phyloP scores from a whole-genome alignment of 2,329 filamentous ascomycete species.

The Graphilbum sp. region DNA sequence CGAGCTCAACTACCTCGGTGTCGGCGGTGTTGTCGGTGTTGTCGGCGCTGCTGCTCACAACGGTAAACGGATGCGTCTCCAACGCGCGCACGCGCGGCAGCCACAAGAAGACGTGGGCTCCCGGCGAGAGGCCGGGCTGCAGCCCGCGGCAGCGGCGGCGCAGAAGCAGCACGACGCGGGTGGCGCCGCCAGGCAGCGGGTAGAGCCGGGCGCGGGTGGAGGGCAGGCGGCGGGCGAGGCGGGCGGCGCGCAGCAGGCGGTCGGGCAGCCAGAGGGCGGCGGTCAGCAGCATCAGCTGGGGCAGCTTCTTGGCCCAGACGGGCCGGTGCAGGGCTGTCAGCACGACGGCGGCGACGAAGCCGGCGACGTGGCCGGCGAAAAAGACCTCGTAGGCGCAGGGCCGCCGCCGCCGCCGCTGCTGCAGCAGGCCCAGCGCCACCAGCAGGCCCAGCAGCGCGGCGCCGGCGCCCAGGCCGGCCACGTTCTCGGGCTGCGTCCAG shows the following conservation, averaged over 20 bases:
- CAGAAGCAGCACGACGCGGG: conserved; percentile 23
- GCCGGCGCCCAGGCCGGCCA: conserved; percentile 20
- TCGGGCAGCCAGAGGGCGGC: conserved; percentile 26
- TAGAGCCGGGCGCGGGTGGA: conserved; percentile 24
- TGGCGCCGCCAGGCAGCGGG: conserved; percentile 23
- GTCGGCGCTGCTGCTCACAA: conserved; percentile 26
- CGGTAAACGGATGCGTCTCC: conserved; percentile 44
- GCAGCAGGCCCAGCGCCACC: conserved; percentile 15
- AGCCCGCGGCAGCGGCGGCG: conserved; percentile 18
- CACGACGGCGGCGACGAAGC: conserved; percentile 24
- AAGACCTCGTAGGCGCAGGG: conserved; percentile 27
- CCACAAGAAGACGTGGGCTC: conserved; percentile 43
- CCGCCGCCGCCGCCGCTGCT: conserved; percentile 14
- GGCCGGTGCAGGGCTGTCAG: conserved; percentile 28
- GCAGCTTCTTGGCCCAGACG: conserved; percentile 18
- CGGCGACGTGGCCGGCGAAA: conserved; percentile 25
- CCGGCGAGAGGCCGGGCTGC: conserved; percentile 23
- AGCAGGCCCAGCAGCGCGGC: conserved; percentile 20
- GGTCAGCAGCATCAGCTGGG: conserved; percentile 22
- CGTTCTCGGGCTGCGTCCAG: conserved; percentile 13
- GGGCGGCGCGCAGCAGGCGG: conserved; percentile 13
- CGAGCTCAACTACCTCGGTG: conserved; percentile 25
- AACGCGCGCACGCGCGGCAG: conserved; percentile 33
- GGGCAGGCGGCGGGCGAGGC: conserved; percentile 14
- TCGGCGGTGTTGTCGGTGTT: conserved; percentile 14